Percentiles rank a stretch among this genome's conserved stretches.
phyloP scores from a whole-genome alignment of 225 moss, liverwort and hornwort genomes.

The Sphagnum contortum region DNA sequence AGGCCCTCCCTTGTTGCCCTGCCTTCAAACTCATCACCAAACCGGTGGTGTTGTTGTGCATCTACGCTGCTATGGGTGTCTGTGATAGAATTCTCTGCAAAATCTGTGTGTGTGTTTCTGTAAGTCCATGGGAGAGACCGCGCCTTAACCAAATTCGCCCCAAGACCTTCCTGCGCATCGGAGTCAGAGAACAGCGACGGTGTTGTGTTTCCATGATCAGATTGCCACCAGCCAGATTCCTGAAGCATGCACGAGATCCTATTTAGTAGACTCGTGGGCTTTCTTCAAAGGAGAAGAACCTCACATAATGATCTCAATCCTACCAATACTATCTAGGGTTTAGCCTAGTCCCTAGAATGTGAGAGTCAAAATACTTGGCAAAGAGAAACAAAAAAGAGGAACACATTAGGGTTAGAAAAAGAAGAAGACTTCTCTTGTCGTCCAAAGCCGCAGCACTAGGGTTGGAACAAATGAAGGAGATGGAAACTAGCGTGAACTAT shows the following conservation, averaged over 20 bases:
- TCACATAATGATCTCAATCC: too few relatives aligned
- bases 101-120: slow-evolving; percentile 11
- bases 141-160: slow-evolving; percentile 28
- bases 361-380: too few relatives aligned
- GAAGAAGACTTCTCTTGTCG: too few relatives aligned
- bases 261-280: too few relatives aligned
- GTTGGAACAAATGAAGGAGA: too few relatives aligned
- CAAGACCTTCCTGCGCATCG: slow-evolving; percentile 25
- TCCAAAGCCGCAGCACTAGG: too few relatives aligned
- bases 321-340: too few relatives aligned
- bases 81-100: slow-evolving; percentile 5
- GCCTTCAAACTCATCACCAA: slow-evolving; percentile 40
- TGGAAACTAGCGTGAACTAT: too few relatives aligned
- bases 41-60: not conserved
- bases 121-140: slow-evolving; percentile 31
- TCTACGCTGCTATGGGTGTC: slow-evolving; percentile 17
- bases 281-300: too few relatives aligned
- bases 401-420: too few relatives aligned
- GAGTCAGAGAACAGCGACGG: slow-evolving; percentile 15
- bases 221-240: slow-evolving; percentile 90
- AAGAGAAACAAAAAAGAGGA: too few relatives aligned
- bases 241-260: slow-evolving; percentile 1
- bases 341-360: too few relatives aligned
- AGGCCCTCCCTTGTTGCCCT: slow-evolving; percentile 36
- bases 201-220: slow-evolving; percentile 54